These are phyloP conservation scores for Limnomonas spitsbergensis DNA, from an alignment of 139 green algal genomes.

Conservation along the genomic window DNA sequence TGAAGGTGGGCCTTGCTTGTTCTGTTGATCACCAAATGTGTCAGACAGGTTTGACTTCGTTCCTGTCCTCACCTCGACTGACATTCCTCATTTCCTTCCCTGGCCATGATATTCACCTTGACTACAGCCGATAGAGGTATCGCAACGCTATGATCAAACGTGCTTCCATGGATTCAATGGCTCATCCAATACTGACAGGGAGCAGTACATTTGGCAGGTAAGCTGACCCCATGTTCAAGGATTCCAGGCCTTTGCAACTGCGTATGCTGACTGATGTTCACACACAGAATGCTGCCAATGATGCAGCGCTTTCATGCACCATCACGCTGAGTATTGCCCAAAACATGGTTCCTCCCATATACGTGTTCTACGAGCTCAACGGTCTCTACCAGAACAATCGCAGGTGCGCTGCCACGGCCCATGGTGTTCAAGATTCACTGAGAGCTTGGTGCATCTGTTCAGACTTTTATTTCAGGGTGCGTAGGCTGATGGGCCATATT, in stretches of 20 bases:
- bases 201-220: conserved; percentile 22
- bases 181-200: conserved; percentile 2
- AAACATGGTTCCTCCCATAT: conserved; percentile 71
- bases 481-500: background rate
- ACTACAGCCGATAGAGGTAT: conserved; percentile 46
- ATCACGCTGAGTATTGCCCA: conserved; percentile 33
- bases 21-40: background rate
- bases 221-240: background rate
- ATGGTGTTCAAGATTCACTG: background rate
- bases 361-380: conserved; percentile 88
- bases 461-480: too few relatives aligned
- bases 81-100: background rate
- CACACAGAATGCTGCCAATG: conserved; percentile 7
- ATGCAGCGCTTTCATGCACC: conserved; percentile 15
- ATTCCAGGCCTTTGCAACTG: background rate
- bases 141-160: conserved; percentile 55
- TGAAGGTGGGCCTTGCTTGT: conserved; percentile 27
- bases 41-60: background rate
- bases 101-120: background rate
- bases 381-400: conserved; percentile 94
- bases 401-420: conserved; percentile 43
- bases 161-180: conserved; percentile 32
- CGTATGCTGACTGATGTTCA: too few relatives aligned
- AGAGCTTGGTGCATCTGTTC: background rate
- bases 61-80: background rate